These are phyloP conservation scores for Halenospora varia DNA, from an alignment of 495 filamentous ascomycete genomes.

Conservation along the genomic window DNA sequence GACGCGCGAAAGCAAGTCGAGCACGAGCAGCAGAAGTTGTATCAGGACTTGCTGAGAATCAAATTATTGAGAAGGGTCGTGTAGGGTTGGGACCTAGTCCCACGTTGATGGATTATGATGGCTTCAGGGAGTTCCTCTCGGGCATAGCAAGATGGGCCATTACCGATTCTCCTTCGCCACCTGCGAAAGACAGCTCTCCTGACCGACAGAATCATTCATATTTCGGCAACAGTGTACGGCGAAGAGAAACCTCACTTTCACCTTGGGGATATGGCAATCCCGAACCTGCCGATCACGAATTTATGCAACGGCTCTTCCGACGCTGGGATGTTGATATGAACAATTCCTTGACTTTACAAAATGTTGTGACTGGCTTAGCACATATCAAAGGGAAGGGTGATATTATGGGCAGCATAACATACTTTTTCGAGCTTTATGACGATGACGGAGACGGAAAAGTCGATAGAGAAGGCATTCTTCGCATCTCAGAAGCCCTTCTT, in stretches of 20 bases:
- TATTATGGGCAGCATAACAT: slow-evolving; percentile 95
- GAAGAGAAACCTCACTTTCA: slow-evolving; percentile 48
- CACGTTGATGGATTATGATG: slow-evolving; percentile 93
- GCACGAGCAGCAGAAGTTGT: slow-evolving; percentile 47
- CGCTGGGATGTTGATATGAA: slow-evolving; percentile 79
- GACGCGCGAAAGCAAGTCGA: slow-evolving; percentile 54
- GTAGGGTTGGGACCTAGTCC: slow-evolving; percentile 85
- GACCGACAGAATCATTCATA: slow-evolving; percentile 36
- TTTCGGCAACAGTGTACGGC: slow-evolving; percentile 48
- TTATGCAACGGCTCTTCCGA: slow-evolving; percentile 82
- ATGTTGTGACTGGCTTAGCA: slow-evolving; percentile 87
- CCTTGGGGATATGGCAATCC: slow-evolving; percentile 70
- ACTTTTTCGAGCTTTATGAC: slow-evolving; percentile 97
- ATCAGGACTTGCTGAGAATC: slow-evolving; percentile 36
- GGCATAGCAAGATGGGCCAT: slow-evolving; percentile 88
- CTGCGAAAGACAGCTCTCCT: slow-evolving; percentile 45
- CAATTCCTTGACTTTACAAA: slow-evolving; percentile 75
- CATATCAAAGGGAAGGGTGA: slow-evolving; percentile 87
- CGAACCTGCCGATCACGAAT: slow-evolving; percentile 91
- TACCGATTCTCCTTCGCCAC: slow-evolving; percentile 65
- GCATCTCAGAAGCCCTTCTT: slow-evolving; percentile 89
- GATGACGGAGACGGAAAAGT: slow-evolving; percentile 87
- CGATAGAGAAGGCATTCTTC: slow-evolving; percentile 93
- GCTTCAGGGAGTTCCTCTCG: slow-evolving; percentile 88
- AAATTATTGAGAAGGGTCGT: slow-evolving; percentile 65